These are phyloP conservation scores for Plasmodium knowlesi DNA, from an alignment of 169 alveolate species.

Conservation along the genomic window DNA sequence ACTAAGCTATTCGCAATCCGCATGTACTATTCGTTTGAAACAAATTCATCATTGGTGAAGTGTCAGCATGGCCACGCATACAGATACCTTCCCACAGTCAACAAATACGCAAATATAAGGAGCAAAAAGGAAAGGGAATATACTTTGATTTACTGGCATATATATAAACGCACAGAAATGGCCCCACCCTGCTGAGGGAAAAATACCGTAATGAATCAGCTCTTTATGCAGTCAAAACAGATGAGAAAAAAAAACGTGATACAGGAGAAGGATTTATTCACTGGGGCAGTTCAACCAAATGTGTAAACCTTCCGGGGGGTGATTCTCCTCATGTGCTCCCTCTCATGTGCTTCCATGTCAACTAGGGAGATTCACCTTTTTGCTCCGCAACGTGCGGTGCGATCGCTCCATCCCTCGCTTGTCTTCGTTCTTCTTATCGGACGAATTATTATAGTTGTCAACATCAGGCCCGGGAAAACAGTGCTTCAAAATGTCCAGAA, in stretches of 20 bases:
- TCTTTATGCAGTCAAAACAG: background rate
- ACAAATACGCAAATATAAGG: background rate
- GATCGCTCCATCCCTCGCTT: constrained; percentile 29
- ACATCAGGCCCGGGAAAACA: constrained; percentile 34
- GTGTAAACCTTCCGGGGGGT: background rate
- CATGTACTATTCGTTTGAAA: background rate
- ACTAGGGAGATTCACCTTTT: background rate
- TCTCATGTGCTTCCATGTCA: background rate
- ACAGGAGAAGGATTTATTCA: background rate
- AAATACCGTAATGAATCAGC: background rate
- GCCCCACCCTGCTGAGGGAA: background rate
- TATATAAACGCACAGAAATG: background rate
- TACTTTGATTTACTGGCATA: background rate
- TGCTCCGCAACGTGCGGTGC: constrained; percentile 47
- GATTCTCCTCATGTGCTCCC: background rate
- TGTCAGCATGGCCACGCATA: background rate
- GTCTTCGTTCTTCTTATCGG: constrained; percentile 23
- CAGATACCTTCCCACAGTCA: background rate
- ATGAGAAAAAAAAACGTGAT: background rate
- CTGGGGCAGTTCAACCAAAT: background rate
- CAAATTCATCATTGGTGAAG: background rate
- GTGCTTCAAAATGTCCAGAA: constrained; percentile 31
- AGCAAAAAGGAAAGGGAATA: background rate
- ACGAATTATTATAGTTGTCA: background rate
- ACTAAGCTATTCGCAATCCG: background rate